phyloP scores from a whole-genome alignment of 805 yeast species.

The Teunomyces pallodes region DNA sequence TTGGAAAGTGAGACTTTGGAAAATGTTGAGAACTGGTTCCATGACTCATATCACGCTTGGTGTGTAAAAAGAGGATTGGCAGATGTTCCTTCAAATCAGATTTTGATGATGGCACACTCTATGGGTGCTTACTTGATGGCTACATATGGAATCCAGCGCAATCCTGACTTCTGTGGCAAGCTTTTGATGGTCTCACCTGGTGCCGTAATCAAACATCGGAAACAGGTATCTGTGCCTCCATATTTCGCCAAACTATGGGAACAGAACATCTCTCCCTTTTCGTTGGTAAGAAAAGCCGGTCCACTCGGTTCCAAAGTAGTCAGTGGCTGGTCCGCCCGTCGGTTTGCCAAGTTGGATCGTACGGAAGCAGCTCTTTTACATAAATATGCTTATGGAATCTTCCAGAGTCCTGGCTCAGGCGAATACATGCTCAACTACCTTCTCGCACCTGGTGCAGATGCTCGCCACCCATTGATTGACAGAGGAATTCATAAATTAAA shows the following conservation, averaged over 20 bases:
- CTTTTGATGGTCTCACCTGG: conserved; percentile 88
- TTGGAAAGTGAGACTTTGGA: conserved; percentile 38
- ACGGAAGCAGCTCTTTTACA: conserved; percentile 59
- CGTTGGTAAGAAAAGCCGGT: conserved; percentile 72
- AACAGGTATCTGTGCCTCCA: conserved; percentile 52
- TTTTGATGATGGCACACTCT: conserved; percentile 78
- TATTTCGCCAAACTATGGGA: conserved; percentile 88
- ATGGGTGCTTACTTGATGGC: conserved; percentile 86
- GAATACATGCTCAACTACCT: conserved; percentile 86
- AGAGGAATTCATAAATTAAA: conserved; percentile 49
- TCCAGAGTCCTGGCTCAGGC: conserved; percentile 86
- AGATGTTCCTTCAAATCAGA: conserved; percentile 32
- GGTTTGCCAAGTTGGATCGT: conserved; percentile 61
- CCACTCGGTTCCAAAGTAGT: conserved; percentile 82
- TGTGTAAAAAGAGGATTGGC: conserved; percentile 44
- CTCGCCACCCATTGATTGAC: conserved; percentile 66
- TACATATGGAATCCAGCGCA: conserved; percentile 56
- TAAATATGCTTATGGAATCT: conserved; percentile 76
- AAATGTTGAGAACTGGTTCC: conserved; percentile 61
- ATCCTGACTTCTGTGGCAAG: conserved; percentile 60
- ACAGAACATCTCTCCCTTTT: conserved; percentile 79
- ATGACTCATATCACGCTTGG: conserved; percentile 67
- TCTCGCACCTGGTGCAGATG: conserved; percentile 88
- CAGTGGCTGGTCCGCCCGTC: conserved; percentile 83
- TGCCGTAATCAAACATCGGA: conserved; percentile 59